phyloP scores from a whole-genome alignment of 345 rosid genomes.

The Rhodomyrtus tomentosa region DNA sequence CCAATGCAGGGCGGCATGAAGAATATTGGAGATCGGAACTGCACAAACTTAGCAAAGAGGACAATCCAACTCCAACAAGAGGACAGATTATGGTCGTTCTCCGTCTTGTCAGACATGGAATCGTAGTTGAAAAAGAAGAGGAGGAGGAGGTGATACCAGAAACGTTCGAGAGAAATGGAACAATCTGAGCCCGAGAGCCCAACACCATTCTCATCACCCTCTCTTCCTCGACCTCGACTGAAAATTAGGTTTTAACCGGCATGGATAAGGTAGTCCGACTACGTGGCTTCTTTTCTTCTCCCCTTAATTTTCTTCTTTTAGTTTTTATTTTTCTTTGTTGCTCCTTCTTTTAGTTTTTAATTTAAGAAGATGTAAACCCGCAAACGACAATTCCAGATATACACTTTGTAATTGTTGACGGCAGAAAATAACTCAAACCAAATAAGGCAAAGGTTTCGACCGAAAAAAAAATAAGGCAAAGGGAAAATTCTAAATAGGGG shows the following conservation, averaged over 20 bases:
- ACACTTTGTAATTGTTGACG: too few relatives aligned
- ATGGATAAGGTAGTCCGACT: neutral
- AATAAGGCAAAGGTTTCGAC: too few relatives aligned
- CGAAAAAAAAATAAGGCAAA: too few relatives aligned
- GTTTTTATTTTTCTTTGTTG: too few relatives aligned
- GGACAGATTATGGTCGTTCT: constrained; percentile 40
- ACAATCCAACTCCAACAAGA: neutral
- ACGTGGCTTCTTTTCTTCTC: neutral
- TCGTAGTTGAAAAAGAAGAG: neutral
- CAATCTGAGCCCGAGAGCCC: neutral
- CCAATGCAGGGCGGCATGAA: constrained; percentile 23
- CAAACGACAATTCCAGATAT: too few relatives aligned
- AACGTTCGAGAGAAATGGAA: neutral
- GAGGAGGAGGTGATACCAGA: neutral
- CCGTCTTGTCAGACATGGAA: constrained; percentile 16
- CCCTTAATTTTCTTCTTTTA: too few relatives aligned
- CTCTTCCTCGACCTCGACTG: neutral
- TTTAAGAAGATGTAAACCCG: too few relatives aligned
- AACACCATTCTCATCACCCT: neutral
- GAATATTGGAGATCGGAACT: neutral
- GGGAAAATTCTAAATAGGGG: too few relatives aligned
- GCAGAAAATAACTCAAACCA: too few relatives aligned
- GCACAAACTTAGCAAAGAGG: neutral
- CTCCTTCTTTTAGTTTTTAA: too few relatives aligned
- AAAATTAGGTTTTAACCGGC: neutral